phyloP scores from a whole-genome alignment of 371 early-diverging fungal genomes.

The Mucor racemosus region DNA sequence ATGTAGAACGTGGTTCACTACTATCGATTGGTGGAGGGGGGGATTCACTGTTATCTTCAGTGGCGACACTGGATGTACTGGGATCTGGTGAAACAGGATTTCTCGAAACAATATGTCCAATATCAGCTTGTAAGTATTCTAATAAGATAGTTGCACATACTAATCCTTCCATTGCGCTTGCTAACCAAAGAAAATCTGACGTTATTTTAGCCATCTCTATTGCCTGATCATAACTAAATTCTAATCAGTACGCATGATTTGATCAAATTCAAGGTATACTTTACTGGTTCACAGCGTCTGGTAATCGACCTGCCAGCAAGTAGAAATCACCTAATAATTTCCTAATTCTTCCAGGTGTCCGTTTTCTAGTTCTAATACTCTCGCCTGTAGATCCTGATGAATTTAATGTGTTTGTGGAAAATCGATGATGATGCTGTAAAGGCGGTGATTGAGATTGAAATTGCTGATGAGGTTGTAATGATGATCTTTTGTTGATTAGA shows the following conservation, averaged over 20 bases:
- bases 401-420: constrained; percentile 22
- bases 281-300: constrained; percentile 75
- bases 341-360: constrained; percentile 77
- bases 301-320: constrained; percentile 77
- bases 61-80: constrained; percentile 12
- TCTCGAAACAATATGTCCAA: constrained; percentile 41
- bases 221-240: constrained; percentile 65
- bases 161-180: constrained; percentile 77
- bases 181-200: constrained; percentile 80
- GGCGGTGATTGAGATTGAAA: too few relatives aligned
- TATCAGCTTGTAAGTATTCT: constrained; percentile 66
- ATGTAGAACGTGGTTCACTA: constrained; percentile 5
- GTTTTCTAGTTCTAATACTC: constrained; percentile 60
- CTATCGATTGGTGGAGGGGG: not conserved
- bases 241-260: not conserved
- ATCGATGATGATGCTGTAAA: constrained; percentile 10
- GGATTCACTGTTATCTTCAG: constrained; percentile 42
- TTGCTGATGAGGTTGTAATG: too few relatives aligned
- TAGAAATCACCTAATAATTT: constrained; percentile 83
- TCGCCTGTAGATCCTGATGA: constrained; percentile 38
- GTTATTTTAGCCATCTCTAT: constrained; percentile 71
- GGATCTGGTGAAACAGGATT: constrained; percentile 37
- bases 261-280: not conserved
- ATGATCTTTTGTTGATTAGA: too few relatives aligned
- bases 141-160: constrained; percentile 67